A percentile compares a stretch with the other conserved stretches of the same genome.
Conservation (phyloP, 2,329 filamentous ascomycete species). For the Hymenoscyphus fructigenus region DNA sequence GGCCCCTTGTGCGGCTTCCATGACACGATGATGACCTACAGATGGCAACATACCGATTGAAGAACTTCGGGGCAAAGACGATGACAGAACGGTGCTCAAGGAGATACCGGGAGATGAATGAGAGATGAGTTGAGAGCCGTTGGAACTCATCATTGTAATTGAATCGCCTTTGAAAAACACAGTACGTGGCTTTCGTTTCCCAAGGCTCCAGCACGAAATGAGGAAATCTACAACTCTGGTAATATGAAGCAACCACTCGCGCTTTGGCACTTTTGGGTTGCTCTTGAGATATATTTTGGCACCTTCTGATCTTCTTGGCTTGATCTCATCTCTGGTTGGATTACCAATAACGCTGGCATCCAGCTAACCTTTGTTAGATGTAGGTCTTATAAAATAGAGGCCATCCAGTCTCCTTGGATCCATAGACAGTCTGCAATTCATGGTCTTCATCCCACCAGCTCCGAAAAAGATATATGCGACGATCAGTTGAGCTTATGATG, state of each 20-base stretch:
- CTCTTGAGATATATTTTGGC: constrained; percentile 43
- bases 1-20: constrained; percentile 58
- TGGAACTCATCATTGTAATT: neutral
- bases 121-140: neutral
- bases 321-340: neutral
- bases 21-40: constrained; percentile 68
- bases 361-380: neutral
- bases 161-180: neutral
- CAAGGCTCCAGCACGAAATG: constrained; percentile 19
- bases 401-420: neutral
- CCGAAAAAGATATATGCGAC: no score
- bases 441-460: no score
- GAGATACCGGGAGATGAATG: neutral
- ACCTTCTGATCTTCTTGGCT: constrained; percentile 13
- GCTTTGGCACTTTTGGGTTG: constrained; percentile 44
- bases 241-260: constrained; percentile 53
- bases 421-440: no score
- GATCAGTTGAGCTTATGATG: no score
- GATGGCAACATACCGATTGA: constrained; percentile 52
- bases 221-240: constrained; percentile 44
- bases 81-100: neutral
- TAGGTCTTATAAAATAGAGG: neutral
- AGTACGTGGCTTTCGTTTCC: constrained; percentile 16
- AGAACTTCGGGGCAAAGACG: neutral
- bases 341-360: neutral